These are phyloP conservation scores for Ceratobasidium sp. DNA, from an alignment of 1,284 basidiomycete species.

Conservation along the genomic window DNA sequence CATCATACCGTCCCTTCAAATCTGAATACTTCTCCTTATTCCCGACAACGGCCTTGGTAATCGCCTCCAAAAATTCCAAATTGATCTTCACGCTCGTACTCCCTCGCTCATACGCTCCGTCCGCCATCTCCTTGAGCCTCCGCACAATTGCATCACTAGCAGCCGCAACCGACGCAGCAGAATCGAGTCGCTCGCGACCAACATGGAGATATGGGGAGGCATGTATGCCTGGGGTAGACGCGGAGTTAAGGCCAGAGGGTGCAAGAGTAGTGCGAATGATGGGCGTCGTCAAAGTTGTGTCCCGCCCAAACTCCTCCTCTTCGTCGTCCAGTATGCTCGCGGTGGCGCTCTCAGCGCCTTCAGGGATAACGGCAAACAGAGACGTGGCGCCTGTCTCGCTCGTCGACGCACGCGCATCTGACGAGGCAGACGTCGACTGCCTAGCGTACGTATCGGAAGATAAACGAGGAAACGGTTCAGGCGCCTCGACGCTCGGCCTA, in stretches of 20 bases:
- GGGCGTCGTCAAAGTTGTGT: slow-evolving; percentile 16
- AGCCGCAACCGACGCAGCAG: slow-evolving; percentile 12
- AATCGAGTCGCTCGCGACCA: slow-evolving; percentile 45
- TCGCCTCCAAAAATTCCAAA: slow-evolving; percentile 77
- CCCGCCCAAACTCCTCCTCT: slow-evolving; percentile 27
- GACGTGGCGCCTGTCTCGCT: slow-evolving; percentile 1
- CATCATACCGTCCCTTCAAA: slow-evolving; percentile 84
- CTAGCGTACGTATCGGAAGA: slow-evolving; percentile 5
- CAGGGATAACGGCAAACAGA: background rate
- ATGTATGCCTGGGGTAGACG: no score
- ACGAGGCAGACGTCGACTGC: slow-evolving; percentile 1
- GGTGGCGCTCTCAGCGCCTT: slow-evolving; percentile 11
- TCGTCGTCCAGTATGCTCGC: slow-evolving; percentile 30
- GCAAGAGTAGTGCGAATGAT: slow-evolving; percentile 38
- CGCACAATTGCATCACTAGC: slow-evolving; percentile 64
- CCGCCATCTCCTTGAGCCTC: slow-evolving; percentile 72
- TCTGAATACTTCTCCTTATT: slow-evolving; percentile 73
- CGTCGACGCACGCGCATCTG: slow-evolving; percentile 29
- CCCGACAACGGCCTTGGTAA: slow-evolving; percentile 77
- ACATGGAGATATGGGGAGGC: background rate
- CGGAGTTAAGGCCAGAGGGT: background rate
- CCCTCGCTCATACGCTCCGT: slow-evolving; percentile 73
- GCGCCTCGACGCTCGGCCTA: slow-evolving; percentile 6
- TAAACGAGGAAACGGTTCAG: background rate
- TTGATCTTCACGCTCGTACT: slow-evolving; percentile 80